Percentiles rank a stretch among this genome's conserved stretches.
phyloP scores from a whole-genome alignment of 140 eudicot species.

The Bidens hawaiensis region DNA sequence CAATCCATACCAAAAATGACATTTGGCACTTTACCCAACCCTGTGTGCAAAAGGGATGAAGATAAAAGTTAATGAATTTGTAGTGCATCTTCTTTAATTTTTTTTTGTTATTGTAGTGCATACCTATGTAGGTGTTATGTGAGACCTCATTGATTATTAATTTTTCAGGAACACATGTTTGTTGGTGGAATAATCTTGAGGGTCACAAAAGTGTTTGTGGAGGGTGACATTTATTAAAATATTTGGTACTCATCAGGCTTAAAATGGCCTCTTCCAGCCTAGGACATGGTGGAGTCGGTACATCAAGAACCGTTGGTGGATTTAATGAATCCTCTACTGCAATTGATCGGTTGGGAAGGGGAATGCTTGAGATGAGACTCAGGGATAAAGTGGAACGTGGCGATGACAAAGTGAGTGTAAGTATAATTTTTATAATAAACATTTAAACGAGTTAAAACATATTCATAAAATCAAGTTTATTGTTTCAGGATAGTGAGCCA shows the following conservation, averaged over 20 bases:
- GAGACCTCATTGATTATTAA: constrained; percentile 17
- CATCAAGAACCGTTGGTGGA: constrained; percentile 67
- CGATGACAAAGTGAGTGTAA: constrained; percentile 69
- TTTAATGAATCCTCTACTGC: constrained; percentile 65
- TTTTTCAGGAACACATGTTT: constrained; percentile 42
- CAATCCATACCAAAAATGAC: neutral
- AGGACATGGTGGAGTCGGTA: constrained; percentile 85
- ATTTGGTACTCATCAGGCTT: constrained; percentile 19
- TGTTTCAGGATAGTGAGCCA: constrained; percentile 89
- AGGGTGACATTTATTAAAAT: constrained; percentile 28
- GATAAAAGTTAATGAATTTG: neutral
- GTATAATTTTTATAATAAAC: neutral
- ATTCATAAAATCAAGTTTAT: neutral
- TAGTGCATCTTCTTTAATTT: too few relatives aligned
- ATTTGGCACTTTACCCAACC: neutral
- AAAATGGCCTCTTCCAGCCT: constrained; percentile 75
- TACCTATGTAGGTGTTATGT: neutral
- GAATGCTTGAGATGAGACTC: constrained; percentile 81
- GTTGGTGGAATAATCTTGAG: constrained; percentile 26
- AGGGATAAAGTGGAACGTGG: constrained; percentile 77
- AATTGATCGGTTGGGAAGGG: constrained; percentile 89
- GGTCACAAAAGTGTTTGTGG: constrained; percentile 17
- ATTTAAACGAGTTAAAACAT: neutral
- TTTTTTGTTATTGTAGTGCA: too few relatives aligned
- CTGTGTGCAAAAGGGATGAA: constrained; percentile 1